These are phyloP conservation scores for Aspergillus pseudotamarii DNA, from an alignment of 2,329 filamentous ascomycete genomes.

Conservation along the genomic window DNA sequence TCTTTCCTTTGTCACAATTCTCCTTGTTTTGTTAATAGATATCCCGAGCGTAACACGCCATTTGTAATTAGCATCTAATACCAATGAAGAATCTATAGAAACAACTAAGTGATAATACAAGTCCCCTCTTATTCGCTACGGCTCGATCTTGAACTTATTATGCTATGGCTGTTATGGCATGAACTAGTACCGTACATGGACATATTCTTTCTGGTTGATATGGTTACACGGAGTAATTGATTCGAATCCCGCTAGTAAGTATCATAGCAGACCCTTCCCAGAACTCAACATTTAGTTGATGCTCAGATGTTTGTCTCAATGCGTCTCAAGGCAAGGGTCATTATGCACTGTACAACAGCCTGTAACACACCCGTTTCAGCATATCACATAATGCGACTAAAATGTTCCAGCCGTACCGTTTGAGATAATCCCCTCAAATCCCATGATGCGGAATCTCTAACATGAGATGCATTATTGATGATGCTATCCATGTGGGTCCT, in stretches of 20 bases:
- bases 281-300: neutral
- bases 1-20: slow-evolving; percentile 12
- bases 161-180: neutral
- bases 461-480: neutral
- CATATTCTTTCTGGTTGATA: too few species aligned
- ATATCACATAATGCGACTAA: neutral
- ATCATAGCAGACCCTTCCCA: neutral
- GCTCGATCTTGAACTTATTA: neutral
- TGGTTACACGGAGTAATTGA: too few species aligned
- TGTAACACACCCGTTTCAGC: neutral
- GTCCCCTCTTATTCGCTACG: too few species aligned
- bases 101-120: neutral
- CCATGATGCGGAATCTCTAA: neutral
- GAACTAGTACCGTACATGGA: too few species aligned
- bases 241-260: neutral
- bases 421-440: neutral
- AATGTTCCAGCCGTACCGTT: neutral
- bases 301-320: neutral
- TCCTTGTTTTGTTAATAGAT: slow-evolving; percentile 4
- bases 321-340: neutral
- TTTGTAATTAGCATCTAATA: neutral
- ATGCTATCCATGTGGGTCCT: neutral
- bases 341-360: neutral
- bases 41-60: slow-evolving; percentile 4
- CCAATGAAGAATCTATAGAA: neutral